A percentile compares a stretch with the other conserved stretches of the same genome.
phyloP scores from a whole-genome alignment of 2,329 filamentous ascomycete genomes.

The Fusarium stilboides region DNA sequence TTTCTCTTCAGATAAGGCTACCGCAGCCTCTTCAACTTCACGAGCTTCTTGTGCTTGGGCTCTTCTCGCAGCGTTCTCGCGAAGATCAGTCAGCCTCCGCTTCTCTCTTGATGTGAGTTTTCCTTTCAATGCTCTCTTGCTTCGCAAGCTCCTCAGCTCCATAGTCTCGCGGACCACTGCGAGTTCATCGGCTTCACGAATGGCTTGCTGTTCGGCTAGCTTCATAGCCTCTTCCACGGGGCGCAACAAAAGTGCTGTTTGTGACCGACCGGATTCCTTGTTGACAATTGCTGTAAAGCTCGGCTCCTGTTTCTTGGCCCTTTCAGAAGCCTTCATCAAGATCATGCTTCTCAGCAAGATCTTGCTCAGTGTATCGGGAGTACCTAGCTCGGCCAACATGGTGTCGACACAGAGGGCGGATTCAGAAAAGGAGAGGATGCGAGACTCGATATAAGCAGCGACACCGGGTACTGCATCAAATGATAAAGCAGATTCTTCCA shows the following conservation, averaged over 20 bases:
- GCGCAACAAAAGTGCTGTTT: not conserved
- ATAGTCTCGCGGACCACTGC: not conserved
- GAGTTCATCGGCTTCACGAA: not conserved
- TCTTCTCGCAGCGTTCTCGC: not conserved
- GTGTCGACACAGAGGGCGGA: rapidly evolving
- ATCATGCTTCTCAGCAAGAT: not conserved
- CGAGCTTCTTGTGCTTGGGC: not conserved
- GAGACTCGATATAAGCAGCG: not conserved
- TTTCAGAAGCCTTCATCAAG: not conserved
- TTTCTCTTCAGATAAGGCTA: too few species aligned
- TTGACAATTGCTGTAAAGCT: rapidly evolving
- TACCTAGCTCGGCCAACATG: not conserved
- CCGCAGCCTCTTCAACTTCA: too few species aligned
- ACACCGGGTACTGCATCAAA: not conserved
- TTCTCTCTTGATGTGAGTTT: not conserved
- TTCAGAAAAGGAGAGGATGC: not conserved
- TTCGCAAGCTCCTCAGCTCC: not conserved
- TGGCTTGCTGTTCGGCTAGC: not conserved
- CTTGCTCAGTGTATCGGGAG: not conserved
- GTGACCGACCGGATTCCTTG: too few species aligned
- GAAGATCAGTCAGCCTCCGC: not conserved
- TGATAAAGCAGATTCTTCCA: not conserved
- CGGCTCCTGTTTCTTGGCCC: not conserved
- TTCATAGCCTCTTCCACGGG: not conserved
- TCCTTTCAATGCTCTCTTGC: not conserved